Evolutionary conservation across 2,329 filamentous ascomycete genomes (phyloP).

Genomic region (Chrysoporthe austroafricana): DNA sequence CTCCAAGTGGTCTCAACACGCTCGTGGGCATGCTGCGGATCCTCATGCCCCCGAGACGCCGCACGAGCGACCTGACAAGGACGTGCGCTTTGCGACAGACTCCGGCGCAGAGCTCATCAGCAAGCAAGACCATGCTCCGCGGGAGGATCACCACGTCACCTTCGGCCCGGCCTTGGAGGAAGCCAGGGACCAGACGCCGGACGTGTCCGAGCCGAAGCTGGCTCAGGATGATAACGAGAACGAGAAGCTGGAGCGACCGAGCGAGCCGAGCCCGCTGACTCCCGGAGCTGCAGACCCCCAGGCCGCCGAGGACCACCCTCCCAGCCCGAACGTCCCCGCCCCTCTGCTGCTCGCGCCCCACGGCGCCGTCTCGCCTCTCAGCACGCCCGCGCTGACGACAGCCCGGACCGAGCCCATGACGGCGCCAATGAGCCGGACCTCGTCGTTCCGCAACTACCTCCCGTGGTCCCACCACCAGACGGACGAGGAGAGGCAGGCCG

Average conservation of each 20-base stretch:
- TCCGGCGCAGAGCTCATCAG: slow-evolving; percentile 12
- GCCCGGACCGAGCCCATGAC: slow-evolving; percentile 14
- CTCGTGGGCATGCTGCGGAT: background rate
- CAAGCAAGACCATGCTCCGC: background rate
- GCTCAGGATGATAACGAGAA: slow-evolving; percentile 9
- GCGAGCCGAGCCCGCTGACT: slow-evolving; percentile 11
- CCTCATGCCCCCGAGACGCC: slow-evolving; percentile 13
- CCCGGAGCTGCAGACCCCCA: background rate
- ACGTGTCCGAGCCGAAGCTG: background rate
- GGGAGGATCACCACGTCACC: slow-evolving; percentile 54
- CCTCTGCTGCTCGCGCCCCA: slow-evolving; percentile 1
- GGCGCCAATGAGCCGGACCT: slow-evolving; percentile 18
- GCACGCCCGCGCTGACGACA: slow-evolving; percentile 6
- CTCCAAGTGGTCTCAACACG: slow-evolving; percentile 39
- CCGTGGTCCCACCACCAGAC: slow-evolving; percentile 32
- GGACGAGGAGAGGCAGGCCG: slow-evolving; percentile 48
- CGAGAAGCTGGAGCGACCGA: background rate
- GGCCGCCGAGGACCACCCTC: background rate
- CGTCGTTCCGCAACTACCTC: slow-evolving; percentile 24
- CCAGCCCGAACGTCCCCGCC: background rate
- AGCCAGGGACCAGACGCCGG: slow-evolving; percentile 4
- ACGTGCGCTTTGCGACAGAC: slow-evolving; percentile 20
- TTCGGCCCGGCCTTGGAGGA: slow-evolving; percentile 49
- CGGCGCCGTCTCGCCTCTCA: background rate
- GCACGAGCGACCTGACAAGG: slow-evolving; percentile 32